Conservation (phyloP, 179 eudicot species). For the Gypsophila paniculata region DNA sequence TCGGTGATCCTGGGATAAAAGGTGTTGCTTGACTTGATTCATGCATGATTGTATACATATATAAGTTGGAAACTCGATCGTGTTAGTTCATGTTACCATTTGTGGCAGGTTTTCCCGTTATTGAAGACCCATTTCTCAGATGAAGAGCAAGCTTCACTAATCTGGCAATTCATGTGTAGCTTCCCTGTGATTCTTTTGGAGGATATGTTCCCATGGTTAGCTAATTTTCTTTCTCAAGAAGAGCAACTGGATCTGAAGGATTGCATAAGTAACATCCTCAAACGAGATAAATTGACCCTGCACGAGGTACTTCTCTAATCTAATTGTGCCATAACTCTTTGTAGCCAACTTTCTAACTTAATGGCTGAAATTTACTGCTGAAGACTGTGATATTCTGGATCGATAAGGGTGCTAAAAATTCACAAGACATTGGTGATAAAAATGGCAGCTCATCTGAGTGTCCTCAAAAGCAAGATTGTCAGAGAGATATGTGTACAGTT, state of each 20-base stretch:
- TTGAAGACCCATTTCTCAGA: constrained; percentile 53
- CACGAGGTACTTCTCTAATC: constrained; percentile 51
- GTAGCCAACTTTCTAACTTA: constrained; percentile 20
- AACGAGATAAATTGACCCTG: constrained; percentile 46
- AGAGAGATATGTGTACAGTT: constrained; percentile 27
- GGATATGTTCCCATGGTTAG: constrained; percentile 76
- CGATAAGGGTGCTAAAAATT: constrained; percentile 32
- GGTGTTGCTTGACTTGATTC: not conserved
- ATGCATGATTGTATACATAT: not conserved
- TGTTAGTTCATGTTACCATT: constrained; percentile 11
- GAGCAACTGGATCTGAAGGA: constrained; percentile 51
- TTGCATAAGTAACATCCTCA: constrained; percentile 55
- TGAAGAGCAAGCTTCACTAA: constrained; percentile 70
- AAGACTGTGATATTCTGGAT: constrained; percentile 78
- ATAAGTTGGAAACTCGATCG: not conserved
- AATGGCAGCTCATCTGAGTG: constrained; percentile 30
- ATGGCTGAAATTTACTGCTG: constrained; percentile 23
- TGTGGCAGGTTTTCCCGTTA: constrained; percentile 73
- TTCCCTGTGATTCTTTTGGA: constrained; percentile 67
- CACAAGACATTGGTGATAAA: constrained; percentile 24
- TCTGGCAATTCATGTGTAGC: constrained; percentile 80
- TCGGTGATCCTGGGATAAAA: not conserved
- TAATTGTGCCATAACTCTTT: constrained; percentile 2
- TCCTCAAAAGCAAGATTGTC: constrained; percentile 30
- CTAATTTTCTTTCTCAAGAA: constrained; percentile 52